Percentiles rank a stretch among this genome's conserved stretches.
These are phyloP conservation scores for Periconia sp. DNA, from an alignment of 2,329 filamentous ascomycete genomes.

Conservation along the genomic window DNA sequence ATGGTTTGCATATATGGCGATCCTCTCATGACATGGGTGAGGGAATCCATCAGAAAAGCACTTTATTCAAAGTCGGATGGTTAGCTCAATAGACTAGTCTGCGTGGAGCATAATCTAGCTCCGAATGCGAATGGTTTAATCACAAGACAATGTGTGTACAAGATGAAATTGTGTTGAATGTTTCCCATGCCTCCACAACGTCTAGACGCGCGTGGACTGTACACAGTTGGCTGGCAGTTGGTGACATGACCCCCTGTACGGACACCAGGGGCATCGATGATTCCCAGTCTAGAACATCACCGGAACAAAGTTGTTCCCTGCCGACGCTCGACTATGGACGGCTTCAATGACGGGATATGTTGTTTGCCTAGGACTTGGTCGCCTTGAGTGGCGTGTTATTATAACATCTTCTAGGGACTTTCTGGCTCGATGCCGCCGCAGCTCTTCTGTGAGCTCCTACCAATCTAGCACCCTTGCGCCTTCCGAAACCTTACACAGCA, in stretches of 20 bases:
- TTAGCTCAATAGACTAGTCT: conserved; percentile 40
- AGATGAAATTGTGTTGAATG: neutral
- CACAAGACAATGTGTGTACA: no score
- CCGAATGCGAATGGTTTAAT: conserved; percentile 34
- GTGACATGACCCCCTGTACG: no score
- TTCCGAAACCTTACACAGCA: conserved; percentile 23
- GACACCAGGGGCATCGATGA: no score
- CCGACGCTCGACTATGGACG: neutral
- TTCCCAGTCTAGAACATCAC: conserved; percentile 1
- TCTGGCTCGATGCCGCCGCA: no score
- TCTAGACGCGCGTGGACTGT: no score
- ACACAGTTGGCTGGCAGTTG: no score
- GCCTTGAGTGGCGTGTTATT: no score
- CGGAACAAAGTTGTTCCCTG: conserved; percentile 4
- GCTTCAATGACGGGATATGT: no score
- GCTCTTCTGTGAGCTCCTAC: neutral
- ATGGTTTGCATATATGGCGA: conserved; percentile 38
- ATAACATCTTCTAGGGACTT: no score
- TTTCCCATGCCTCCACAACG: no score
- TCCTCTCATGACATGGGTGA: conserved; percentile 41
- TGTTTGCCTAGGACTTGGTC: no score
- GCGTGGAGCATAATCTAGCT: conserved; percentile 25
- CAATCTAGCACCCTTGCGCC: conserved; percentile 15
- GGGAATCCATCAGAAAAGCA: conserved; percentile 47
- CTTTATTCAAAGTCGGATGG: conserved; percentile 36